These are phyloP conservation scores for Xylariaceae sp. DNA, from an alignment of 2,329 filamentous ascomycete species.

Conservation along the genomic window DNA sequence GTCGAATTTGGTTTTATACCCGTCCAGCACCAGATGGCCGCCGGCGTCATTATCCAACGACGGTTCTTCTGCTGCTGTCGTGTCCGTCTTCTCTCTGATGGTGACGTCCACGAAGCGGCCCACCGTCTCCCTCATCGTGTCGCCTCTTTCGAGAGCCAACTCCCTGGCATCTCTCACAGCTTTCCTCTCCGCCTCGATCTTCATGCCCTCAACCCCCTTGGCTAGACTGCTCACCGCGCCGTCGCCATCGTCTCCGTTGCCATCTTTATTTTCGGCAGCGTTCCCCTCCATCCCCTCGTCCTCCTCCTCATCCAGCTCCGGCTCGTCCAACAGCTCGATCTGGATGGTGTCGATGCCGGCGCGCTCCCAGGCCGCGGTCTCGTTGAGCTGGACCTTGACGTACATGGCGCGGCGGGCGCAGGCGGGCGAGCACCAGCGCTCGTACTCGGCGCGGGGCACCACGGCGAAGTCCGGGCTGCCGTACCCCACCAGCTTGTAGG, in stretches of 20 bases:
- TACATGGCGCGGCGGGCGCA: constrained; percentile 83
- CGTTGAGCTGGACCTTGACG: constrained; percentile 83
- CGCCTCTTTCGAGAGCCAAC: constrained; percentile 38
- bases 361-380: constrained; percentile 84
- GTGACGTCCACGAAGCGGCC: constrained; percentile 48
- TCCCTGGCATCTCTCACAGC: constrained; percentile 32
- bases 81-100: constrained; percentile 55
- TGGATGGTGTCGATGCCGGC: constrained; percentile 58
- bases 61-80: constrained; percentile 43
- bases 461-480: constrained; percentile 66
- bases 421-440: constrained; percentile 82
- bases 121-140: constrained; percentile 30
- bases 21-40: constrained; percentile 52
- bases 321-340: constrained; percentile 71
- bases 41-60: constrained; percentile 40
- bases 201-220: constrained; percentile 45
- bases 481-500: constrained; percentile 65
- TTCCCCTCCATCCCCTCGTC: constrained; percentile 38
- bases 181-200: constrained; percentile 45
- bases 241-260: constrained; percentile 46
- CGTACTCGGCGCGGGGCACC: constrained; percentile 70
- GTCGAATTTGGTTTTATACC: constrained; percentile 50
- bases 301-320: constrained; percentile 49
- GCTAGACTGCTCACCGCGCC: constrained; percentile 30
- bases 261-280: neutral